Percentiles rank a stretch among this genome's conserved stretches.
Evolutionary conservation across 352 stramenopile genomes (phyloP).

Genomic region (Pythium aristosporum): DNA sequence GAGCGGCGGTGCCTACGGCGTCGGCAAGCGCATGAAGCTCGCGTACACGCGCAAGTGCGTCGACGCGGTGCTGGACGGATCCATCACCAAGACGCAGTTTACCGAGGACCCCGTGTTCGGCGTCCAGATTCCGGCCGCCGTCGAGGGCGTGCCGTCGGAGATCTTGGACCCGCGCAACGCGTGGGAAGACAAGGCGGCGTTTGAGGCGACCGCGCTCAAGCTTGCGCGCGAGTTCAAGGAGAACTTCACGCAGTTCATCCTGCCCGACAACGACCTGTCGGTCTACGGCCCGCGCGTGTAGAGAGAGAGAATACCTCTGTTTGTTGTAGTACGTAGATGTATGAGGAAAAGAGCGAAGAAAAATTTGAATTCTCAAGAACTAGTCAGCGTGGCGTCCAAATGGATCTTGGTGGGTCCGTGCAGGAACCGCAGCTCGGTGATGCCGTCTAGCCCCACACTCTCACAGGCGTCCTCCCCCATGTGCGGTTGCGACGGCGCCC

Average conservation of each 20-base stretch:
- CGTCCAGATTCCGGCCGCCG: constrained; percentile 60
- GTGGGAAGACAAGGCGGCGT: constrained; percentile 80
- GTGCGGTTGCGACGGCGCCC: constrained; percentile 1
- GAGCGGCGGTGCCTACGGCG: constrained; percentile 94
- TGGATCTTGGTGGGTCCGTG: constrained; percentile 31
- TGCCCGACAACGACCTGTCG: constrained; percentile 72
- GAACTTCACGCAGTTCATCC: constrained; percentile 87
- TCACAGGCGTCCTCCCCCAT: constrained; percentile 8
- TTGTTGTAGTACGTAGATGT: not conserved
- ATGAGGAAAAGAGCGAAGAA: constrained; percentile 9
- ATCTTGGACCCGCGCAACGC: constrained; percentile 75
- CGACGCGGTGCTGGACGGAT: constrained; percentile 69
- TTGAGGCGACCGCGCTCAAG: constrained; percentile 72
- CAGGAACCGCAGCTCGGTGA: constrained; percentile 57
- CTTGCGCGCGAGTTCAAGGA: constrained; percentile 75
- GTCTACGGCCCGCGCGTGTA: constrained; percentile 58
- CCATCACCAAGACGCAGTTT: constrained; percentile 63
- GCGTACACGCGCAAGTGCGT: constrained; percentile 76
- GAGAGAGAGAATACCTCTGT: constrained; percentile 11
- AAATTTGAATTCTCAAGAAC: not conserved
- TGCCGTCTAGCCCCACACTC: constrained; percentile 26
- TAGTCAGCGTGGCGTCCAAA: not conserved
- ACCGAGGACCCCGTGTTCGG: constrained; percentile 72
- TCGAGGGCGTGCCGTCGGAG: constrained; percentile 69
- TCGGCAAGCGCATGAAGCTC: constrained; percentile 97